phyloP scores from a whole-genome alignment of 2,329 filamentous ascomycete genomes.

The Hypoxylon sp. region DNA sequence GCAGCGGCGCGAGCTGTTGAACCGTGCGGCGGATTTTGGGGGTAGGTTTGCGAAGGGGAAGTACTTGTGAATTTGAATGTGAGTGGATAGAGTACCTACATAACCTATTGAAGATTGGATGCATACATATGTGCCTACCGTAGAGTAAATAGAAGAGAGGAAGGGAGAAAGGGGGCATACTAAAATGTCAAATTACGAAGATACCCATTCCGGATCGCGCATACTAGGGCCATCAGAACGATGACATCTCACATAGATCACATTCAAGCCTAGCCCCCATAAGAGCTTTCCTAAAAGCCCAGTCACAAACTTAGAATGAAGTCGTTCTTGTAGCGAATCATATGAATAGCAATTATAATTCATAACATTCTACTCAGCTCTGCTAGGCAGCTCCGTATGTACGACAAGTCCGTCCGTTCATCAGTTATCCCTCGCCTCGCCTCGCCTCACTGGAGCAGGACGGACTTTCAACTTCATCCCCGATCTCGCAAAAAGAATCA shows the following conservation, averaged over 20 bases:
- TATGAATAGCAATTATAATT: conserved; percentile 12
- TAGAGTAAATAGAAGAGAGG: background rate
- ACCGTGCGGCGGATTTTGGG: conserved; percentile 84
- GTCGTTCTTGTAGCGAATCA: background rate
- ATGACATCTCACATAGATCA: background rate
- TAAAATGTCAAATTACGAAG: conserved; percentile 8
- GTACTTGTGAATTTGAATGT: conserved; percentile 69
- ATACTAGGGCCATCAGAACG: background rate
- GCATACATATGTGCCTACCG: too few relatives aligned
- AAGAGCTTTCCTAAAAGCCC: background rate
- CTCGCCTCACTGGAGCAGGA: background rate
- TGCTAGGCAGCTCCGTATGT: background rate
- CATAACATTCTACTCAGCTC: conserved; percentile 5
- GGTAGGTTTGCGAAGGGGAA: conserved; percentile 85
- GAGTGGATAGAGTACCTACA: too few relatives aligned
- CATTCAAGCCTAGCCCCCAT: background rate
- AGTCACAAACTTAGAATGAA: background rate
- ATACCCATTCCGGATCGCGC: conserved; percentile 14
- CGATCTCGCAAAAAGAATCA: background rate
- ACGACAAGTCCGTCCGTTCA: background rate
- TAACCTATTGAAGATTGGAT: too few relatives aligned
- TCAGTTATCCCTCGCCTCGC: background rate
- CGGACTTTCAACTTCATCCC: too few relatives aligned
- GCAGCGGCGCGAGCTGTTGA: conserved; percentile 84
- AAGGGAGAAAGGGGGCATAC: background rate